phyloP scores from a whole-genome alignment of 2,329 filamentous ascomycete genomes.

The Diaporthe nobilis region DNA sequence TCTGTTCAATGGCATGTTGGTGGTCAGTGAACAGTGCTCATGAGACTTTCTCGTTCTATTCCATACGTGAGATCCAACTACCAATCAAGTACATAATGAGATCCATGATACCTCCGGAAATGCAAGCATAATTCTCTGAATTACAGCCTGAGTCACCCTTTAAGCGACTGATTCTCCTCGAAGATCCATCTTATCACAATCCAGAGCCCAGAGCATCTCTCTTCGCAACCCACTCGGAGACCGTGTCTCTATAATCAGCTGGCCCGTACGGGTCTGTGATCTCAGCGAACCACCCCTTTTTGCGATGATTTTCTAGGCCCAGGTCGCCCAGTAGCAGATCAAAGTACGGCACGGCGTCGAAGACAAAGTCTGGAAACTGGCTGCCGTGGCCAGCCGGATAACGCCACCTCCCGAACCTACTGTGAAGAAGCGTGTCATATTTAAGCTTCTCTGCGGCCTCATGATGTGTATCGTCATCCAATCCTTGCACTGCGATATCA shows the following conservation, averaged over 20 bases:
- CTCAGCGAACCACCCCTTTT: conserved; percentile 66
- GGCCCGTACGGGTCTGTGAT: conserved; percentile 70
- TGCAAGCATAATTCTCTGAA: neutral
- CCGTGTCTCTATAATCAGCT: conserved; percentile 68
- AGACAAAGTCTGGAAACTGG: conserved; percentile 78
- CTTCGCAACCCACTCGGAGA: conserved; percentile 63
- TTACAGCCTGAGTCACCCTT: neutral
- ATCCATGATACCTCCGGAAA: neutral
- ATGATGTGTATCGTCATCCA: conserved; percentile 32
- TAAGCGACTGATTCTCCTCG: neutral
- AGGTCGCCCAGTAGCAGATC: conserved; percentile 78
- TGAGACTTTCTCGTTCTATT: too few relatives aligned
- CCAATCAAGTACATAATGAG: neutral
- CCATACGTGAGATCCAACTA: too few relatives aligned
- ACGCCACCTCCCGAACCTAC: conserved; percentile 78
- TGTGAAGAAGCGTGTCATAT: conserved; percentile 73
- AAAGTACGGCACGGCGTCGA: conserved; percentile 81
- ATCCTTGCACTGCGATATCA: conserved; percentile 52
- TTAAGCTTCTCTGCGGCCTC: conserved; percentile 59
- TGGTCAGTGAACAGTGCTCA: neutral
- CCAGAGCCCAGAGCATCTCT: neutral
- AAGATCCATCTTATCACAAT: neutral
- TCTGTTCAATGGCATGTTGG: neutral
- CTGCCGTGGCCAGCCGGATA: conserved; percentile 72
- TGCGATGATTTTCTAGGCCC: conserved; percentile 69